Conservation (phyloP, 2,329 filamentous ascomycete genomes). For the Beauveria brongniartii region DNA sequence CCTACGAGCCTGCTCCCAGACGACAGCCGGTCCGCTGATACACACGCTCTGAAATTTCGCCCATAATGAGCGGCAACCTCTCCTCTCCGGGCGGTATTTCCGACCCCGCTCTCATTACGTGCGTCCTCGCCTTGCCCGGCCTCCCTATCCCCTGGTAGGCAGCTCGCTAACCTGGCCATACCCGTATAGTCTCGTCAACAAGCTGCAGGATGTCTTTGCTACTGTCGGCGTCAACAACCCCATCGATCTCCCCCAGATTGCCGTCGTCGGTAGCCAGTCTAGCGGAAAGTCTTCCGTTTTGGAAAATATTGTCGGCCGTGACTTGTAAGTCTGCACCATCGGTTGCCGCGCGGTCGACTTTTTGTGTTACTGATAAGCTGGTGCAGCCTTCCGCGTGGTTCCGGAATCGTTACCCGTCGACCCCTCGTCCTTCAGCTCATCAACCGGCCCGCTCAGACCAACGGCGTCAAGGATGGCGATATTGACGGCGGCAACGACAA, state of each 20-base stretch:
- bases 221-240: constrained; percentile 98
- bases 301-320: constrained; percentile 96
- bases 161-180: background rate
- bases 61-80: constrained; percentile 29
- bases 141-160: constrained; percentile 12
- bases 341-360: constrained; percentile 10
- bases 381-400: constrained; percentile 82
- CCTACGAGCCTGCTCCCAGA: background rate
- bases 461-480: constrained; percentile 63
- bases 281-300: constrained; percentile 98
- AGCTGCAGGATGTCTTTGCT: constrained; percentile 97
- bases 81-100: constrained; percentile 51
- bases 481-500: constrained; percentile 64
- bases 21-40: constrained; percentile 6
- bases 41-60: background rate
- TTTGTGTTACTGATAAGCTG: constrained; percentile 14
- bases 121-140: constrained; percentile 17
- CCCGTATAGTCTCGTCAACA: constrained; percentile 72
- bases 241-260: constrained; percentile 97
- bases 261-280: constrained; percentile 95
- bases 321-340: constrained; percentile 65
- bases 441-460: constrained; percentile 71
- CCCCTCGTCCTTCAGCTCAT: constrained; percentile 96
- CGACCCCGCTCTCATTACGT: constrained; percentile 60
- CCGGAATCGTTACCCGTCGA: constrained; percentile 92